Percentiles rank a stretch among this genome's conserved stretches.
Conservation (phyloP, 768 basidiomycete species). For the Lactarius sp. region DNA sequence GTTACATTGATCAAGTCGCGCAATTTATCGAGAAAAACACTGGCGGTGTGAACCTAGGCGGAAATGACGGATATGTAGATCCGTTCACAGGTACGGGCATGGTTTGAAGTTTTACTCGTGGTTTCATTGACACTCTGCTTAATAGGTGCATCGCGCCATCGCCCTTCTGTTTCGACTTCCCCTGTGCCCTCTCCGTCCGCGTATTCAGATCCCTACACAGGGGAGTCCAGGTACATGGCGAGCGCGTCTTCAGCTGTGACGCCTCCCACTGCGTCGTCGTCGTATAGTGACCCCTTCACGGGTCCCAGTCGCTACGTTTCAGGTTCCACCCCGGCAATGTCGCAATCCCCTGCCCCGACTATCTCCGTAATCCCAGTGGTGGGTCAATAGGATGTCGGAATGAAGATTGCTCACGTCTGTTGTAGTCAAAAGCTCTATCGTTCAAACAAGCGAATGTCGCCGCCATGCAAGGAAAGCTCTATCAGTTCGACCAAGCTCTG, state of each 20-base stretch:
- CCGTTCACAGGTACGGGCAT: constrained; percentile 74
- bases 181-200: constrained; percentile 34
- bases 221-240: constrained; percentile 54
- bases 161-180: constrained; percentile 30
- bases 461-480: constrained; percentile 75
- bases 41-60: constrained; percentile 65
- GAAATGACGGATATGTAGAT: constrained; percentile 63
- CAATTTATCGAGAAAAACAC: constrained; percentile 93
- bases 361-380: constrained; percentile 24
- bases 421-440: constrained; percentile 56
- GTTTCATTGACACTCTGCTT: neutral
- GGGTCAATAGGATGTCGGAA: neutral
- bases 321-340: neutral
- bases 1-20: constrained; percentile 86
- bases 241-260: constrained; percentile 34
- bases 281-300: constrained; percentile 25
- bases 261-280: constrained; percentile 32
- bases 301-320: constrained; percentile 23
- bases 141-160: constrained; percentile 35
- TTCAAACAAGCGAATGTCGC: constrained; percentile 82
- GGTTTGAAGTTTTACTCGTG: neutral
- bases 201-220: constrained; percentile 68
- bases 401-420: neutral
- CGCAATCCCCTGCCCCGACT: constrained; percentile 1
- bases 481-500: constrained; percentile 67